Evolutionary conservation across 768 basidiomycete species (phyloP).

Genomic region (Suillus weaverae): DNA sequence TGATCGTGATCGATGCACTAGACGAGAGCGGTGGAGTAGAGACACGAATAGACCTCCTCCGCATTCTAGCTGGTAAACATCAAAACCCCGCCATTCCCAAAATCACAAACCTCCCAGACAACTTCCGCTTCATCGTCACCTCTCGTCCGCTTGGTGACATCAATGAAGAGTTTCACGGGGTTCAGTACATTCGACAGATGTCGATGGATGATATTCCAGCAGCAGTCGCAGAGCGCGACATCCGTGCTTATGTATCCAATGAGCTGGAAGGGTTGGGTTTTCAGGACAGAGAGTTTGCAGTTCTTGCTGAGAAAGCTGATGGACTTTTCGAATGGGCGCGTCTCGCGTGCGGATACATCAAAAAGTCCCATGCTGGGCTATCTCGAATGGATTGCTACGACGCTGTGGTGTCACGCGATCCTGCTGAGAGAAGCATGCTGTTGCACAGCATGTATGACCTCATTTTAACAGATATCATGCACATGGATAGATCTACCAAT

Average conservation of each 20-base stretch:
- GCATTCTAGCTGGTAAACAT: too few species aligned
- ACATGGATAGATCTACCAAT: not conserved
- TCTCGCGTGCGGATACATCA: conserved; percentile 12
- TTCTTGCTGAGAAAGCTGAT: not conserved
- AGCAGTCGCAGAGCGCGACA: conserved; percentile 2
- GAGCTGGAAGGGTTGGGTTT: not conserved
- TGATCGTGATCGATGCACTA: conserved; percentile 28
- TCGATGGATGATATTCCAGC: conserved; percentile 4
- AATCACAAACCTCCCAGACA: too few species aligned
- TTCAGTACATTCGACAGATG: too few species aligned
- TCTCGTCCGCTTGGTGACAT: too few species aligned
- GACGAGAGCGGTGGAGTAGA: conserved; percentile 12
- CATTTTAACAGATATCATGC: conserved; percentile 8
- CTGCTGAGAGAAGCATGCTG: not conserved
- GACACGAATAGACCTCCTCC: too few species aligned
- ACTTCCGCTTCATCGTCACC: too few species aligned
- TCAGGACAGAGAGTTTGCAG: not conserved
- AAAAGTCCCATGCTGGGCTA: not conserved
- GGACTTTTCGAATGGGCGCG: conserved; percentile 9
- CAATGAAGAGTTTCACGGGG: too few species aligned
- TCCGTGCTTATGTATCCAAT: not conserved
- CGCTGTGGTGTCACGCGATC: not conserved
- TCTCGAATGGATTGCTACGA: not conserved
- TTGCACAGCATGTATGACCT: conserved; percentile 5
- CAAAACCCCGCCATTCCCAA: too few species aligned